Conservation (phyloP, 108 stramenopile species). For the Fragilariopsis cylindrus region DNA sequence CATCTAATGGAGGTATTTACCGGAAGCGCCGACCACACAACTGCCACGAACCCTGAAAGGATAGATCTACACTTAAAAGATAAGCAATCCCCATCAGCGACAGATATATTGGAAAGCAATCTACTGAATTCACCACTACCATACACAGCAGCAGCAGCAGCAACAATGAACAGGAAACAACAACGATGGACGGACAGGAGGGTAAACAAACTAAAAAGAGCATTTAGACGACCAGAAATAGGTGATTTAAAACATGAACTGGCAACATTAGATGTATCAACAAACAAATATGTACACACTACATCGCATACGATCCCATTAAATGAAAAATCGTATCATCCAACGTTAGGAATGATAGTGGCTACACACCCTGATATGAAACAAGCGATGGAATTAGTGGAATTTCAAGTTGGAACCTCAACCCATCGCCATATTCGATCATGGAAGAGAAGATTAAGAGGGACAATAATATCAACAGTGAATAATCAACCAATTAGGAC, state of each 20-base stretch:
- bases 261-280: not conserved
- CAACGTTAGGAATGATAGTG: not conserved
- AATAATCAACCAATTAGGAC: not conserved
- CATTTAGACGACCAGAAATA: not conserved
- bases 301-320: not conserved
- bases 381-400: not conserved
- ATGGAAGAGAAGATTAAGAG: slow-evolving; percentile 14
- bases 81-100: not conserved
- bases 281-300: not conserved
- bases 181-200: not conserved
- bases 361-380: not conserved
- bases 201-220: not conserved
- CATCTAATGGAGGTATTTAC: slow-evolving; percentile 10
- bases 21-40: not conserved
- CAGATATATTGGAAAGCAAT: not conserved
- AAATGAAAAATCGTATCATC: not conserved
- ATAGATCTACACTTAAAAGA: not conserved
- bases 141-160: not conserved
- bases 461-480: not conserved
- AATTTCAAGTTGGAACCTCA: not conserved
- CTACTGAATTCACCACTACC: not conserved
- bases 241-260: not conserved
- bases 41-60: not conserved
- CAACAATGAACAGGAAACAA: not conserved
- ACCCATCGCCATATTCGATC: not conserved